Conservation (phyloP, 441 rosid genomes). For the Heliophila coronopifolia region DNA sequence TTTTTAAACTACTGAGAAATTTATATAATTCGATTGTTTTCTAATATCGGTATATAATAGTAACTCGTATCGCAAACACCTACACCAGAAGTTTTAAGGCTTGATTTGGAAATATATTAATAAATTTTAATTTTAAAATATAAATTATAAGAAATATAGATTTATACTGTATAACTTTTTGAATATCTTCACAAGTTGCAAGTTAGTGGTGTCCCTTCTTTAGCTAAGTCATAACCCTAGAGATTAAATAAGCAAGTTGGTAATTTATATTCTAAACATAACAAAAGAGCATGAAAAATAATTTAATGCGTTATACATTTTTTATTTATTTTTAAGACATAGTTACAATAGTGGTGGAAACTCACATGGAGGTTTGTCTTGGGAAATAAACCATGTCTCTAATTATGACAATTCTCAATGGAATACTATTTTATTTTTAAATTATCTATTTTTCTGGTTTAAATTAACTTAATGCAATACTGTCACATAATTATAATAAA, state of each 20-base stretch:
- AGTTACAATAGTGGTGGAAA: constrained; percentile 29
- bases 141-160: neutral
- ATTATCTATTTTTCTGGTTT: neutral
- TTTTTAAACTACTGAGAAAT: neutral
- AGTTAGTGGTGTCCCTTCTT: constrained; percentile 34
- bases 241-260: constrained; percentile 30
- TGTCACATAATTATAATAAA: constrained; percentile 16
- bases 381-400: constrained; percentile 32
- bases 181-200: constrained; percentile 25
- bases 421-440: neutral
- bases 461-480: constrained; percentile 14
- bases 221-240: constrained; percentile 21
- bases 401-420: constrained; percentile 24
- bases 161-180: neutral
- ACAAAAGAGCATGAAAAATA: constrained; percentile 8
- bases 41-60: neutral
- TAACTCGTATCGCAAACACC: neutral
- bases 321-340: constrained; percentile 15
- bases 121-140: neutral
- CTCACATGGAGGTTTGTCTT: constrained; percentile 36
- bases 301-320: constrained; percentile 17
- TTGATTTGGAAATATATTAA: neutral
- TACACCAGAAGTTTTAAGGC: neutral
- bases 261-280: constrained; percentile 17
- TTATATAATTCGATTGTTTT: neutral